Base-by-base conservation (phyloP, 805 yeast genomes). In the Pichia cephalocereana region DNA sequence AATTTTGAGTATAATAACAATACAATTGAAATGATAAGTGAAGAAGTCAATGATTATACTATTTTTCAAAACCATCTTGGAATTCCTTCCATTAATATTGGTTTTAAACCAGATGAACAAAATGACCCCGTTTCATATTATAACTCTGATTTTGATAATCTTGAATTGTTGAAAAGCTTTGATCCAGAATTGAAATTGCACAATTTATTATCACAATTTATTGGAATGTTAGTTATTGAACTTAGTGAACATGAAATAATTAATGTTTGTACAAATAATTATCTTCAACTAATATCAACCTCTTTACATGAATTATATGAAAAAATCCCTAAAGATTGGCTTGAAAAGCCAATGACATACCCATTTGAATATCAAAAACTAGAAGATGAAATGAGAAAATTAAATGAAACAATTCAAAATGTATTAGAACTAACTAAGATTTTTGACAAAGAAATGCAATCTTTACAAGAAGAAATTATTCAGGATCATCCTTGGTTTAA, bases 401-500 rank as follows among this genome's bases (percentile, higher is more conserved):
- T 37, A 46, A 46, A 32, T 46, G 54, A 32, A 46, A 12, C 15
- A 11, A 8, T 41, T 6, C 10, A 51, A 8, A 40, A 46, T 4
- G 32, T 61, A 23, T 37, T 50, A 8, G 41, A 42, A 9, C 49
- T 46, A 27, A 43, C 59, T 11, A 11, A 17, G 1, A 45, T 45
- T 4, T 61, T 62, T 46, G 67, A 63, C 40, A 38, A 32, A 0
- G 48, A 44, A 4, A 37, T 61, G 48, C 51, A 48, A n/a, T 18
- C 18, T 2, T 68, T 86, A 28, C 80, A 78, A 52, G 64, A 66
- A 2, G 70, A 74, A 34, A 76, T 81, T 47, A 64, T 71, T 1
- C 67, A 72, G 40, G 97, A 87, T 56, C 83, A 76, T 56, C 89
- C 96, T 1, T 84, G 96, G 89, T 87, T 82, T 68, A 70, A 74